A percentile compares a stretch with the other conserved stretches of the same genome.
phyloP scores from a whole-genome alignment of 768 basidiomycete species.

The Cystobasidium onofrii region DNA sequence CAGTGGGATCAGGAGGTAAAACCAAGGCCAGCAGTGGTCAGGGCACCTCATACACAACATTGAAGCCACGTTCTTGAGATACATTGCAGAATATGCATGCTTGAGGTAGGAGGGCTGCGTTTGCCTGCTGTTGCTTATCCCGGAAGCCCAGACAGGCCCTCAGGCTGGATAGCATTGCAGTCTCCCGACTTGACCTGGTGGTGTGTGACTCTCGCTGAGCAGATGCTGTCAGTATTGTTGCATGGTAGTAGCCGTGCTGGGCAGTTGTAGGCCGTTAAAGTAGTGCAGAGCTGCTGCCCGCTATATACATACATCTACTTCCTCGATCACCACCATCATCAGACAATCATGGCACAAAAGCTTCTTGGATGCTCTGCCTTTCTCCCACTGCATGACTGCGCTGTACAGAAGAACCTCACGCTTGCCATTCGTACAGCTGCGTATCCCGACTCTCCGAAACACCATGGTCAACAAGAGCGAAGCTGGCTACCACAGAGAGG shows the following conservation, averaged over 20 bases:
- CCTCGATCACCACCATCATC: too few species aligned
- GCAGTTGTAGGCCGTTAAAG: too few species aligned
- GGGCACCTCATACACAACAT: slow-evolving; percentile 46
- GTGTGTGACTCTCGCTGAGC: too few species aligned
- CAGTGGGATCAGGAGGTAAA: not conserved
- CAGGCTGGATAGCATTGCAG: not conserved
- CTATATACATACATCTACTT: too few species aligned
- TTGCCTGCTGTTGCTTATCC: not conserved
- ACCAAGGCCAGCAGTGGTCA: not conserved
- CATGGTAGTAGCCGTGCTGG: too few species aligned
- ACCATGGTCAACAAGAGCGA: slow-evolving; percentile 27
- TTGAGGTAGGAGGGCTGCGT: not conserved
- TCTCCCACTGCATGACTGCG: not conserved
- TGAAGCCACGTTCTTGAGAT: slow-evolving; percentile 44
- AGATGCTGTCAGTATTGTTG: too few species aligned
- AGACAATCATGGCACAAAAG: too few species aligned
- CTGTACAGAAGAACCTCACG: not conserved
- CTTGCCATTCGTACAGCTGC: not conserved
- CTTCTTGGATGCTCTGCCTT: not conserved
- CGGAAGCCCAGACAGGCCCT: not conserved
- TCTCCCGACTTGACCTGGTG: too few species aligned
- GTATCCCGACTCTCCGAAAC: not conserved
- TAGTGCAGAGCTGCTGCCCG: too few species aligned
- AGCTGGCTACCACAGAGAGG: slow-evolving; percentile 18
- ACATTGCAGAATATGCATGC: slow-evolving; percentile 46